These are phyloP conservation scores for Sesbania bispinosa DNA, from an alignment of 306 rosid species.

Conservation along the genomic window DNA sequence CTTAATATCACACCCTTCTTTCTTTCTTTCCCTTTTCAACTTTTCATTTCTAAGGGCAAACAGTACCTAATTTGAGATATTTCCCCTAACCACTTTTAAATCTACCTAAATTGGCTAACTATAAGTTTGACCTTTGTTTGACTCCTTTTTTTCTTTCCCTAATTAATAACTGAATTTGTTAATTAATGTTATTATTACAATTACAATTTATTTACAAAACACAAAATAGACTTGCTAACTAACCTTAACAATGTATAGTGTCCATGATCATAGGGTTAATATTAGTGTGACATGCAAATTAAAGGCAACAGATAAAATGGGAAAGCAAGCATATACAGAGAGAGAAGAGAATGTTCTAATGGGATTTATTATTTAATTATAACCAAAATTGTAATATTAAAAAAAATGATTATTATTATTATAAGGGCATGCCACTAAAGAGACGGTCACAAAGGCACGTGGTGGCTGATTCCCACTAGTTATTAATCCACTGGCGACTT, in stretches of 20 bases:
- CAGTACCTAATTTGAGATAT: background rate
- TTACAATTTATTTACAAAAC: background rate
- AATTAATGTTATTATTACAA: background rate
- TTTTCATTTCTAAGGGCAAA: background rate
- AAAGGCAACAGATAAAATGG: background rate
- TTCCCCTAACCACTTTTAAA: background rate
- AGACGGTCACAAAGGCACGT: constrained; percentile 68
- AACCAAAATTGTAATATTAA: background rate
- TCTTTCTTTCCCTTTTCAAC: background rate
- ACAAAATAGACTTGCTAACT: background rate
- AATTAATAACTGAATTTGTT: background rate
- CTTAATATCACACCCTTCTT: too few species aligned
- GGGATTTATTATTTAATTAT: background rate
- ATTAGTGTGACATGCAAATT: background rate
- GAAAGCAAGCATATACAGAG: background rate
- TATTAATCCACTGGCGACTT: constrained; percentile 58
- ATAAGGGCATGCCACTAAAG: constrained; percentile 33
- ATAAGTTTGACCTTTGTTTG: background rate
- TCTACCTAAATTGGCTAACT: background rate
- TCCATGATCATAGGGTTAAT: background rate
- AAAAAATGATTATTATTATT: constrained; percentile 4
- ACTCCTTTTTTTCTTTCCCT: background rate
- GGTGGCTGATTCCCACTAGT: constrained; percentile 62
- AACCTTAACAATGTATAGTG: background rate
- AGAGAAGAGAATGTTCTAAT: background rate